Conservation (phyloP, 1,284 basidiomycete species). For the Cutaneotrichosporon sp. region DNA sequence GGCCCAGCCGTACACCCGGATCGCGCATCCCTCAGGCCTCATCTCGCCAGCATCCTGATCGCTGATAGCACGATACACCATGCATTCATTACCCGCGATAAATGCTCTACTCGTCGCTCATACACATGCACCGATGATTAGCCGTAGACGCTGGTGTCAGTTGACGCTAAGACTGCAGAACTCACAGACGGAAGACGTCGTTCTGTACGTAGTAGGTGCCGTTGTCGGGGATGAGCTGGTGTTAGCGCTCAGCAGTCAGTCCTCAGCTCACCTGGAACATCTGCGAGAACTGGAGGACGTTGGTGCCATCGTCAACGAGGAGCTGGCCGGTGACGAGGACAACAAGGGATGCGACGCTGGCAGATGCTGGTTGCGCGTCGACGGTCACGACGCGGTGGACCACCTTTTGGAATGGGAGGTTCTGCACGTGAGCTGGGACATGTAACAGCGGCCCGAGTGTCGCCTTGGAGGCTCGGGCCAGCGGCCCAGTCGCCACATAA, state of each 20-base stretch:
- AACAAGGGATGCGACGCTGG: slow-evolving; percentile 64
- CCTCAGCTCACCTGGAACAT: slow-evolving; percentile 66
- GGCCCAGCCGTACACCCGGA: background rate
- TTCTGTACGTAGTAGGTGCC: slow-evolving; percentile 83
- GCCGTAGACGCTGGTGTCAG: slow-evolving; percentile 14
- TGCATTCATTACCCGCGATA: slow-evolving; percentile 20
- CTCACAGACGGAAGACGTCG: slow-evolving; percentile 79
- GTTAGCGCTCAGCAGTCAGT: slow-evolving; percentile 4
- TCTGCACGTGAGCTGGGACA: slow-evolving; percentile 54
- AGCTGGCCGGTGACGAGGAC: slow-evolving; percentile 87
- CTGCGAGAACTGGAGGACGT: slow-evolving; percentile 85
- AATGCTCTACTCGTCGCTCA: background rate
- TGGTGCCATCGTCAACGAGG: slow-evolving; percentile 71
- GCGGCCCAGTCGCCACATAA: background rate
- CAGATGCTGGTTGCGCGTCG: slow-evolving; percentile 84
- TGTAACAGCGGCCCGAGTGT: background rate
- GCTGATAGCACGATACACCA: slow-evolving; percentile 18
- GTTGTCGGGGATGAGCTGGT: slow-evolving; percentile 68
- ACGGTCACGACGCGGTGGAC: slow-evolving; percentile 78
- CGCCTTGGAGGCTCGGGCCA: background rate
- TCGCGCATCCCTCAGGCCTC: background rate
- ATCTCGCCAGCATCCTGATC: background rate
- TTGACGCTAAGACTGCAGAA: background rate
- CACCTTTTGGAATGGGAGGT: slow-evolving; percentile 77
- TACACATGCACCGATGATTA: slow-evolving; percentile 2